Evolutionary conservation across 768 basidiomycete genomes (phyloP).

Genomic region (Dendrothele bispora): DNA sequence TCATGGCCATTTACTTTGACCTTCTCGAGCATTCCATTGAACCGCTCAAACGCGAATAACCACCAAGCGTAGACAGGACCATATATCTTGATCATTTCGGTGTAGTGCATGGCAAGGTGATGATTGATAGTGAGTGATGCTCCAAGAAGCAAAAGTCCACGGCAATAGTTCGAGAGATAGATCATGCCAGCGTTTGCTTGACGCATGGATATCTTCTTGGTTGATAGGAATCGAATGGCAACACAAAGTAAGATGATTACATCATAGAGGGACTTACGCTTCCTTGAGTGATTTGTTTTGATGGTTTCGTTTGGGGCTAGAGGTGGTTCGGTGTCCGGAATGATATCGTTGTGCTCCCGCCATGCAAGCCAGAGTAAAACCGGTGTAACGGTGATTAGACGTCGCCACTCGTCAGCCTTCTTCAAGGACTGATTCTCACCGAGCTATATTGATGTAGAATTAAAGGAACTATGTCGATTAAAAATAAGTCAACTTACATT

Average conservation of each 20-base stretch:
- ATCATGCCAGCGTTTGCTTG: slow-evolving; percentile 22
- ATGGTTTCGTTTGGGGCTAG: slow-evolving; percentile 17
- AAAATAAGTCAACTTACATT: slow-evolving; percentile 23
- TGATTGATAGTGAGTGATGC: slow-evolving; percentile 24
- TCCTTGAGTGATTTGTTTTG: slow-evolving; percentile 13
- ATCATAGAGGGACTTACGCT: slow-evolving; percentile 11
- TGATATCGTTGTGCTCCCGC: slow-evolving; percentile 19
- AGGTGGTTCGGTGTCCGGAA: slow-evolving; percentile 13
- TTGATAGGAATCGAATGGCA: slow-evolving; percentile 17
- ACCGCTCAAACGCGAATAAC: slow-evolving; percentile 33
- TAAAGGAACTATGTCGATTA: not conserved
- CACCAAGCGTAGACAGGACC: slow-evolving; percentile 35
- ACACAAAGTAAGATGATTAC: slow-evolving; percentile 16
- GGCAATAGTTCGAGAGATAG: slow-evolving; percentile 21
- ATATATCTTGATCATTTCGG: slow-evolving; percentile 19
- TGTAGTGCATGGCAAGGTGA: slow-evolving; percentile 26
- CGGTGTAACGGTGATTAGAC: slow-evolving; percentile 21
- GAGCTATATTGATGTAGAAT: slow-evolving; percentile 19
- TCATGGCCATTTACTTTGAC: slow-evolving; percentile 31
- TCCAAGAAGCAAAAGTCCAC: slow-evolving; percentile 9
- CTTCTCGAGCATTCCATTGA: slow-evolving; percentile 32
- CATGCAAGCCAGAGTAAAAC: slow-evolving; percentile 27
- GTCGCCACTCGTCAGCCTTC: slow-evolving; percentile 32
- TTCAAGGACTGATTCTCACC: slow-evolving; percentile 30
- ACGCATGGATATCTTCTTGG: slow-evolving; percentile 17